Evolutionary conservation across 495 filamentous ascomycete species (phyloP).

Genomic region (Aspergillus asperescens): DNA sequence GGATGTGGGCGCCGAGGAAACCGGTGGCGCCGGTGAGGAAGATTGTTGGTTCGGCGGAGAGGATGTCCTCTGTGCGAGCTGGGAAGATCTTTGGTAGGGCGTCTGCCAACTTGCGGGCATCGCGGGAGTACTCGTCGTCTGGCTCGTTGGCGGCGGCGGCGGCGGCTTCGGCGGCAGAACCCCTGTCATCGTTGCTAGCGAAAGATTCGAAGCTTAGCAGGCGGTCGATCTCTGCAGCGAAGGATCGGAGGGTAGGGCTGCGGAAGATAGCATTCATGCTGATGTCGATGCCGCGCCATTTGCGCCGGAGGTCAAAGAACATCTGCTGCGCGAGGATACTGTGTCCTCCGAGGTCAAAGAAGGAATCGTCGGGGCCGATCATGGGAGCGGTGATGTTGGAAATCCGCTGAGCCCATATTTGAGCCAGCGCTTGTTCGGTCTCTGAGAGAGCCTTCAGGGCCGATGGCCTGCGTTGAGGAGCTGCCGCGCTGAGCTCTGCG

Average conservation of each 20-base stretch:
- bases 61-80: constrained; percentile 24
- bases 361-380: constrained; percentile 60
- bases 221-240: constrained; percentile 71
- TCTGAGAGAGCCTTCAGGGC: constrained; percentile 44
- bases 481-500: constrained; percentile 47
- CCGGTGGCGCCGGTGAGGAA: constrained; percentile 91
- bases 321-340: constrained; percentile 84
- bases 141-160: constrained; percentile 25
- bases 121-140: constrained; percentile 60
- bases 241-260: constrained; percentile 65
- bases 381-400: constrained; percentile 50
- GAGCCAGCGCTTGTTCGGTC: constrained; percentile 62
- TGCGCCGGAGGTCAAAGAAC: constrained; percentile 61
- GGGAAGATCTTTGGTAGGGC: constrained; percentile 42
- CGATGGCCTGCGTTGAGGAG: constrained; percentile 34
- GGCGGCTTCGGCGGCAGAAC: constrained; percentile 20
- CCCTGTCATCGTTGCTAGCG: constrained; percentile 28
- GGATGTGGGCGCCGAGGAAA: constrained; percentile 79
- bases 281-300: constrained; percentile 60
- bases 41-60: constrained; percentile 47
- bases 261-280: constrained; percentile 73
- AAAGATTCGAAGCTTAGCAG: constrained; percentile 40
- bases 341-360: constrained; percentile 88
- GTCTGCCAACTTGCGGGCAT: constrained; percentile 54
- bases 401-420: constrained; percentile 59